Evolutionary conservation across 2,329 filamentous ascomycete genomes (phyloP), one percentile per base, ranked within the genome.

Genomic region (Ceratocystis diversiconidia): DNA sequence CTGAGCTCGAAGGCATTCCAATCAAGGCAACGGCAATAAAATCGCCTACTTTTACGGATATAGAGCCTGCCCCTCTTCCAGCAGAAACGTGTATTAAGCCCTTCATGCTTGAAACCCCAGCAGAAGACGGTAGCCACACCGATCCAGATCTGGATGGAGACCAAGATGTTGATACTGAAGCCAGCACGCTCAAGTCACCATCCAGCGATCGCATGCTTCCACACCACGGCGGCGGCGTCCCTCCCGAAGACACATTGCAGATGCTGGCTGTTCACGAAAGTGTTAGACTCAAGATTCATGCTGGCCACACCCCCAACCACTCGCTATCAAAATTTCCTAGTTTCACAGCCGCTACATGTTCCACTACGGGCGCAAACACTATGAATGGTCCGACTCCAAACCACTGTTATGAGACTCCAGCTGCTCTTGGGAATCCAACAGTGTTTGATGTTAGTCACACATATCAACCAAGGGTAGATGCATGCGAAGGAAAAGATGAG

Each of bases 251-350:
- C 63, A 79, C 79, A 2, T 72, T 79, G 63, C 74, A 79, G 68
- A 76, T 76, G 7, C 73, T 83, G 44, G 75, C 75, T 28, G 79
- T 78, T 6, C 75, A 78, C 5, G 82, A 80, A 70, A 75, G 76
- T 55, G 76, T 75, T 61, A 77, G 83, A 57, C 77, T 85, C 50
- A 84, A 78, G 0, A 82, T 86, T 78, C 80, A 85, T 71, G 83
- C 83, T 22, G 83, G 83, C 0, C 83, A 85, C 72, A 85, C 83
- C 1, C 83, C 83, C 5, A 85, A 79, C 62, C 82, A 85, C 71
- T 83, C 82, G 0, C 74, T 84, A 10, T 83, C 82, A 3, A 72
- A 79, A 1, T 73, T 83, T 17, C 76, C 76, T 12, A 79, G 71
- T 30, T 70, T 69, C 64, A 71, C 72, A 12, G 68, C 71, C 8